A percentile compares a stretch with the other conserved stretches of the same genome.
Conservation (phyloP, 371 early-diverging fungal genomes). For the Rhizopus sp. region DNA sequence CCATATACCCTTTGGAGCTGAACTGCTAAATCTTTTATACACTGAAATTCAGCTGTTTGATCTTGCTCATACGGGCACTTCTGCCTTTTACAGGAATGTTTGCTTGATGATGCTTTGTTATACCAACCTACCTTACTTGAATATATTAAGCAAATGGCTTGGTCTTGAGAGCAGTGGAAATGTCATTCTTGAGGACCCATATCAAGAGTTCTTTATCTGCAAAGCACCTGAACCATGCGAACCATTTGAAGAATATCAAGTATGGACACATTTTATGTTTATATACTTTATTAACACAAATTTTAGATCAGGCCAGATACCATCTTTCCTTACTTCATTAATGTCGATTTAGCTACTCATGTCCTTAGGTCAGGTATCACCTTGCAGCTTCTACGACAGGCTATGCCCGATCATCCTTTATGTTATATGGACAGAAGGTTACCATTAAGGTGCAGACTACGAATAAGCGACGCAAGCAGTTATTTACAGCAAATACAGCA, state of each 20-base stretch:
- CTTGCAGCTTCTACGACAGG: conserved; percentile 24
- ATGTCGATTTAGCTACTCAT: conserved; percentile 17
- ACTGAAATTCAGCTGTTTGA: conserved; percentile 32
- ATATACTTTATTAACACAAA: background rate
- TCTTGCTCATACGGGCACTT: conserved; percentile 24
- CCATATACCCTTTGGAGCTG: conserved; percentile 47
- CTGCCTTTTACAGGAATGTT: conserved; percentile 40
- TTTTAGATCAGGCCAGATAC: conserved; percentile 20
- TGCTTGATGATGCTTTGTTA: conserved; percentile 41
- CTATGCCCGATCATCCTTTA: conserved; percentile 35
- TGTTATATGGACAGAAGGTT: conserved; percentile 8
- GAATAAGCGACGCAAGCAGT: background rate
- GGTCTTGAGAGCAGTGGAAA: conserved; percentile 26
- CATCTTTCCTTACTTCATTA: conserved; percentile 31
- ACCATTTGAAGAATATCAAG: conserved; percentile 7
- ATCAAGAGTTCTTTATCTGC: conserved; percentile 49
- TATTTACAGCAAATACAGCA: conserved; percentile 1
- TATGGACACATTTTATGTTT: background rate
- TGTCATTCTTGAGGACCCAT: conserved; percentile 35
- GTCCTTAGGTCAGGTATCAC: conserved; percentile 39
- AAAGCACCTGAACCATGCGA: conserved; percentile 11
- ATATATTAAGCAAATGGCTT: conserved; percentile 55
- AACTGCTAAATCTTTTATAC: conserved; percentile 40
- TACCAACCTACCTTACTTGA: conserved; percentile 49
- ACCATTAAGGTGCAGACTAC: conserved; percentile 1